phyloP scores from a whole-genome alignment of 1,284 basidiomycete genomes.

The Fomitopsis palustris region DNA sequence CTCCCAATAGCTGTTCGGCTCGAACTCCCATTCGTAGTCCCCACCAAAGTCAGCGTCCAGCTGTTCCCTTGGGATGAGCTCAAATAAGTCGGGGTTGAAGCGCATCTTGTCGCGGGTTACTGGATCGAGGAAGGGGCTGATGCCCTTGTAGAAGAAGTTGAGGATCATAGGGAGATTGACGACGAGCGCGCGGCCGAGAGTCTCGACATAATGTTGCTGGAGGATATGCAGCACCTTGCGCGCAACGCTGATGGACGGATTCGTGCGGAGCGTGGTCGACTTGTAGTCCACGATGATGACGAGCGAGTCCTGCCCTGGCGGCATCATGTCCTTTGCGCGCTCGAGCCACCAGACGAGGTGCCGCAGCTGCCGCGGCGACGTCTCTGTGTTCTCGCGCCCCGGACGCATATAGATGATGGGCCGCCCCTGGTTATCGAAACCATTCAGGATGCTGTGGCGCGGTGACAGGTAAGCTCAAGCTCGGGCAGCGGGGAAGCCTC shows the following conservation, averaged over 20 bases:
- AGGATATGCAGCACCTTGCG: constrained; percentile 81
- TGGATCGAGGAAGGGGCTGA: constrained; percentile 87
- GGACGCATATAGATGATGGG: constrained; percentile 85
- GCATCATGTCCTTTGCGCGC: constrained; percentile 84
- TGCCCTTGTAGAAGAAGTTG: constrained; percentile 85
- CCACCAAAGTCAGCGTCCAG: constrained; percentile 86
- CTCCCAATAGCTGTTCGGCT: constrained; percentile 76
- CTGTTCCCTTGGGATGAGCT: constrained; percentile 73
- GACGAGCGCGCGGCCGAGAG: constrained; percentile 82
- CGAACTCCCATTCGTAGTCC: constrained; percentile 73
- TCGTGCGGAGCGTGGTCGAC: constrained; percentile 74
- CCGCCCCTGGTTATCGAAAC: constrained; percentile 79
- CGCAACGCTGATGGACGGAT: constrained; percentile 76
- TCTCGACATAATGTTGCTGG: constrained; percentile 90
- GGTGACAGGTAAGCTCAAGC: not conserved
- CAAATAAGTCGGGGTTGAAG: constrained; percentile 81
- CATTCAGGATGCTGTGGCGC: constrained; percentile 62
- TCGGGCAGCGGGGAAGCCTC: not conserved
- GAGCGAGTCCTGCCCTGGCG: constrained; percentile 75
- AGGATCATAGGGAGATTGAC: constrained; percentile 80
- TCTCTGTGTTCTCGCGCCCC: constrained; percentile 77
- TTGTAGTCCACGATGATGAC: constrained; percentile 85
- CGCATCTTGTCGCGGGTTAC: constrained; percentile 91
- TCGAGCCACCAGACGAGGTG: constrained; percentile 84
- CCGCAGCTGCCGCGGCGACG: constrained; percentile 70